These are phyloP conservation scores for Prototheca stagnorum DNA, from an alignment of 163 green algal species.

Conservation along the genomic window DNA sequence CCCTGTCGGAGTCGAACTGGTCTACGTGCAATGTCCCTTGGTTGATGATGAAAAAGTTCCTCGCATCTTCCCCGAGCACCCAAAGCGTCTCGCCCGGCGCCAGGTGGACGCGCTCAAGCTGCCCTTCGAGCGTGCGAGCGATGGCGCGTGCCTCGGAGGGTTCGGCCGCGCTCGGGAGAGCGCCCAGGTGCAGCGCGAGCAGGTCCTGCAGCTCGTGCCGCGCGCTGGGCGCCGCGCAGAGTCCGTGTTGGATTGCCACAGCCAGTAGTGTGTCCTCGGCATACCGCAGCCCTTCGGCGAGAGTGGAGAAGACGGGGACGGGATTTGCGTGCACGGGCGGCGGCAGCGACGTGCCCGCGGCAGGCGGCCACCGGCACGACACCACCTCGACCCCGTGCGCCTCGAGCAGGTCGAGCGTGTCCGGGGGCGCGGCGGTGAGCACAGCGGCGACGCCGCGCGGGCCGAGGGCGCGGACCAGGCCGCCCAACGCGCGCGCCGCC, in stretches of 20 bases:
- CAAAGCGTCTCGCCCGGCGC: too few relatives aligned
- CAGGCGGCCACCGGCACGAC: background rate
- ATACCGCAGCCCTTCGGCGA: slow-evolving; percentile 12
- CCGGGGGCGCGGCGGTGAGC: background rate
- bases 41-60: too few relatives aligned
- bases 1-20: too few relatives aligned
- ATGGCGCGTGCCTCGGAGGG: too few relatives aligned
- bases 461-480: slow-evolving; percentile 11
- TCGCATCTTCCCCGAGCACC: too few relatives aligned
- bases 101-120: too few relatives aligned
- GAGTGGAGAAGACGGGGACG: too few relatives aligned
- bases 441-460: slow-evolving; percentile 11
- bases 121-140: too few relatives aligned
- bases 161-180: too few relatives aligned
- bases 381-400: background rate
- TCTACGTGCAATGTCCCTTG: too few relatives aligned
- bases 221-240: slow-evolving; percentile 8
- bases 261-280: slow-evolving; percentile 29
- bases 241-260: slow-evolving; percentile 13
- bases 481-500: slow-evolving; percentile 40
- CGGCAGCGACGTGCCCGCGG: too few relatives aligned
- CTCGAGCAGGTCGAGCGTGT: background rate
- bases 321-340: too few relatives aligned
- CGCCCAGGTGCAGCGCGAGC: slow-evolving; percentile 12
- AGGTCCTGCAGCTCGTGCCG: slow-evolving; percentile 13